Percentiles rank a stretch among this genome's conserved stretches.
Evolutionary conservation across 345 rosid species (phyloP).

Genomic region (Dipteronia dyeriana): DNA sequence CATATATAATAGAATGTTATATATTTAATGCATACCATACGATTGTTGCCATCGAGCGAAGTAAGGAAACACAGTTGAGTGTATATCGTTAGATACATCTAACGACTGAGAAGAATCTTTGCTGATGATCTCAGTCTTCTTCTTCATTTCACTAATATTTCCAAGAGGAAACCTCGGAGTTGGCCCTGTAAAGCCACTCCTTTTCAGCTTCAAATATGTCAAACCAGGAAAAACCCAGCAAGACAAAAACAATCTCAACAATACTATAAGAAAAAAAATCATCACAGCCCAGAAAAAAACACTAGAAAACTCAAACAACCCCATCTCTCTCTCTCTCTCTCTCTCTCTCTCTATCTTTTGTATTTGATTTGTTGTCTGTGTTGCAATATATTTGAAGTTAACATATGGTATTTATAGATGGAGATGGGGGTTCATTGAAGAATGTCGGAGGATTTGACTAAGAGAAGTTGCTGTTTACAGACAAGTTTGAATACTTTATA

Average conservation of each 20-base stretch:
- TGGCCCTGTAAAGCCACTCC: constrained; percentile 77
- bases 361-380: neutral
- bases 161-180: constrained; percentile 80
- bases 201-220: constrained; percentile 54
- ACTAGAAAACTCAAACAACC: constrained; percentile 18
- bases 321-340: constrained; percentile 25
- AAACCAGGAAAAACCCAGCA: constrained; percentile 66
- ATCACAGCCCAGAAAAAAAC: constrained; percentile 13
- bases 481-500: constrained; percentile 16
- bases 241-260: constrained; percentile 43
- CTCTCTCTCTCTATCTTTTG: constrained; percentile 13
- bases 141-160: constrained; percentile 68
- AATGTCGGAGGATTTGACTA: constrained; percentile 32
- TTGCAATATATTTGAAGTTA: neutral
- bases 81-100: constrained; percentile 70
- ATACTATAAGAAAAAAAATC: constrained; percentile 29
- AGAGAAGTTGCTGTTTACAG: neutral
- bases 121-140: constrained; percentile 10
- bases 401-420: constrained; percentile 42
- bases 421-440: neutral
- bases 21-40: constrained; percentile 44
- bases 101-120: constrained; percentile 29
- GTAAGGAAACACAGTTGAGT: constrained; percentile 75
- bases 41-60: constrained; percentile 78
- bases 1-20: neutral